Base-by-base conservation (phyloP, 495 filamentous ascomycete genomes). In the Penicillium tannophilum region DNA sequence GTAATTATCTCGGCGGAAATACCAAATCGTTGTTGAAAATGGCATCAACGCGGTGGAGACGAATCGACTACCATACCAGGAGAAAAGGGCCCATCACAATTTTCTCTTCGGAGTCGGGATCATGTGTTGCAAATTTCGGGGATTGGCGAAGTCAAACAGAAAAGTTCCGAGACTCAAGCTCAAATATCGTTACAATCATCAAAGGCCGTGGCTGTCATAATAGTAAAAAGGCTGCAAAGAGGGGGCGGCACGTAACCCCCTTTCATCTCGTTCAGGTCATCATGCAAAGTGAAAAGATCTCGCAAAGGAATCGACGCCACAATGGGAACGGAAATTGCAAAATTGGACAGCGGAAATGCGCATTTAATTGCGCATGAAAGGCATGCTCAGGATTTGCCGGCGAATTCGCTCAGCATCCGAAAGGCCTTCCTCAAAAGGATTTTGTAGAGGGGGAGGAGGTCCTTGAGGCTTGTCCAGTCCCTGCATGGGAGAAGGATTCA, bases 351-450 rank as follows among this genome's bases (percentile, higher is more conserved):
- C 48, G 52, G 49, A 46, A 59, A 35, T 42, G 42, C 48, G 55
- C 64, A 60, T 47, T 49, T 72, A 76, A 51, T 66, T 63, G 62
- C 70, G 70, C 57, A 63, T 67, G 44, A 66, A 71, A 47, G 74
- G 62, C 71, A 75, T 72, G 58, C 74, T 78, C 57, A 78, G 55
- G 44, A 79, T 77, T 65, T 78, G 76, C 55, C 76, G 72, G 36
- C 76, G 72, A 30, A 79, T 79, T 0, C 76, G 72, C 60, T 81
- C 76, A n/a, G 76, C 78, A 61, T 81, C 78, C 2, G 76, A 73
- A 28, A 79, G 65, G 45, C 74, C 76, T 48, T 71, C 63, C 58
- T 76, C 76, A 12, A 68, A 73, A 4, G 76, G 67, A 44, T 79
- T 68, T 54, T 68, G 72, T 19, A 72, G 72, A n/a, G 68, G 51